A percentile compares a stretch with the other conserved stretches of the same genome.
Evolutionary conservation across 23 red algal genomes (phyloP).

Genomic region (Chondrus crispus): DNA sequence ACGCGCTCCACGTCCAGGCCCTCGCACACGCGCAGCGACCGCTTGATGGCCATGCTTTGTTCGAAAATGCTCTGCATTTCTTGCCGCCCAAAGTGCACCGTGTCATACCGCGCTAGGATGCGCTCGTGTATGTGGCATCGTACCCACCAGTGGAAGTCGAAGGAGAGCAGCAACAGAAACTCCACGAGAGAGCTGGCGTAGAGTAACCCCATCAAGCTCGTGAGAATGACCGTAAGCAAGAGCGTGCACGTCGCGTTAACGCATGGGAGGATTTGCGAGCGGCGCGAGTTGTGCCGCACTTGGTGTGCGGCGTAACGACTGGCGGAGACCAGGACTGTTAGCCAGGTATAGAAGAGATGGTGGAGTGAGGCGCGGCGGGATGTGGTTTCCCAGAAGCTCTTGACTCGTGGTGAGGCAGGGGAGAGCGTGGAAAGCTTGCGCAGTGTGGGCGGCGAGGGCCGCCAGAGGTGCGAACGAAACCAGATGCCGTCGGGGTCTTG

Average conservation of each 20-base stretch:
- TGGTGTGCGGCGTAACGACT: not conserved
- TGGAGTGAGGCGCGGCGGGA: not conserved
- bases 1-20: not conserved
- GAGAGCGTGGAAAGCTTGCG: not conserved
- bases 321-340: not conserved
- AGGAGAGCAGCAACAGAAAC: not conserved
- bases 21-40: not conserved
- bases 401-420: not conserved
- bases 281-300: not conserved
- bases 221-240: not conserved
- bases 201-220: not conserved
- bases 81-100: not conserved
- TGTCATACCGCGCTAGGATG: not conserved
- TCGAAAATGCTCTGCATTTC: conserved; percentile 9
- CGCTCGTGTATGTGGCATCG: not conserved
- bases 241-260: not conserved
- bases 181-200: not conserved
- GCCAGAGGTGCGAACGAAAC: not conserved
- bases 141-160: not conserved
- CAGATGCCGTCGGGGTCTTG: not conserved
- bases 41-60: conserved; percentile 2
- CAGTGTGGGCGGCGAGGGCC: not conserved
- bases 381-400: not conserved
- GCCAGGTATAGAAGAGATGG: not conserved
- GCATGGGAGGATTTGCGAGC: not conserved